Conservation (phyloP, 257 asterid species). For the Nicotiana sylvestris region DNA sequence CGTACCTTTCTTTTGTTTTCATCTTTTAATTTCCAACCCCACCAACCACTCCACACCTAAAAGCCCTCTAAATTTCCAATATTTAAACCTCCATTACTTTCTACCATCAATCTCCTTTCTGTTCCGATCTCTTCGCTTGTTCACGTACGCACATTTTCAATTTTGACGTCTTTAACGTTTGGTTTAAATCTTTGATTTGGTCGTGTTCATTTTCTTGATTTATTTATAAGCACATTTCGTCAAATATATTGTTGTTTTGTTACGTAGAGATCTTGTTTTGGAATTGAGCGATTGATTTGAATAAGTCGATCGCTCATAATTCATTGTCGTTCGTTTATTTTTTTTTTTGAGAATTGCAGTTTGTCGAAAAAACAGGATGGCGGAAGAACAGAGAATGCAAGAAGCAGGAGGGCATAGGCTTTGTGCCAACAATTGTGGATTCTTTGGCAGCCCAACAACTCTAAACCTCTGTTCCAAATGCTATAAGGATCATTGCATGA, state of each 20-base stretch:
- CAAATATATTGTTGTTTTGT: not conserved
- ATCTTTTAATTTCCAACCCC: not conserved
- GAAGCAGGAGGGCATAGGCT: constrained; percentile 38
- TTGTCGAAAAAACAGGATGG: constrained; percentile 23
- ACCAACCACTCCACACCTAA: not conserved
- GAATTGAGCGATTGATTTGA: constrained; percentile 36
- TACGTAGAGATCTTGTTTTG: constrained; percentile 16
- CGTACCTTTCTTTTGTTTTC: not conserved
- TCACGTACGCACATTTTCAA: constrained; percentile 13
- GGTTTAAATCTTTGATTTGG: not conserved
- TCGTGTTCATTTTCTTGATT: not conserved
- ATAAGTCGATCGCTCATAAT: constrained; percentile 32
- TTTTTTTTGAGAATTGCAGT: not conserved
- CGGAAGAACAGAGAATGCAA: constrained; percentile 54
- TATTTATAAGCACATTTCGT: not conserved
- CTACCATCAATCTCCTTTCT: constrained; percentile 8
- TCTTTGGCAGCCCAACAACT: constrained; percentile 56
- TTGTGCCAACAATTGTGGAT: constrained; percentile 58
- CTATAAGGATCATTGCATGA: constrained; percentile 34
- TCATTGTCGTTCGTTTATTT: not conserved
- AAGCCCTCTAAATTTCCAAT: not conserved
- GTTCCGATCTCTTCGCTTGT: not conserved
- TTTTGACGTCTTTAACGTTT: not conserved
- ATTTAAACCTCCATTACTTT: not conserved
- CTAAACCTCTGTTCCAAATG: constrained; percentile 54